Base-by-base conservation (phyloP, 352 stramenopile genomes). In the Pythium apleroticum region DNA sequence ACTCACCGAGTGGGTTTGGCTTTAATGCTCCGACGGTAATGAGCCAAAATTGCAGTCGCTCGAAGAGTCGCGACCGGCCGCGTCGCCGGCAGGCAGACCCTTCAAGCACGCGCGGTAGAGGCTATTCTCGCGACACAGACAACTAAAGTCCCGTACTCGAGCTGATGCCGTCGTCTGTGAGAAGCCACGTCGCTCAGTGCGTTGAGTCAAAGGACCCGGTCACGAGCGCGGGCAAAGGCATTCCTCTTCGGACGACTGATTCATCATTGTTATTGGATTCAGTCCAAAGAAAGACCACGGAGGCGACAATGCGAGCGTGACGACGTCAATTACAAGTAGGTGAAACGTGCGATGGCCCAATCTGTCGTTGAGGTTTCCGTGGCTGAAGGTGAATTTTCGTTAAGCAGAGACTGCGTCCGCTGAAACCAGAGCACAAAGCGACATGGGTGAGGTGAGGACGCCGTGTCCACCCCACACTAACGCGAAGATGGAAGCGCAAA, bases 41-140 rank as follows among this genome's bases (percentile, higher is more conserved):
- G 43, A 20, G 43, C 28, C n/a, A 20, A 50, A 50, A 14, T 30
- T n/a, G n/a, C n/a, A n/a, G n/a, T n/a, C n/a, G n/a, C n/a, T 8
- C 20, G 43, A 55, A 55, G 49, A 55, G 49, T 55, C 49, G 49
- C 49, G 49, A 55, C 25, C 49, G 25, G 49, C 24, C 43, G 43
- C 19, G 43, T 50, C 43, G 28, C 43, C 28, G 19, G 20, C 43
- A 24, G 43, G 43, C n/a, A 28, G 43, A 50, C 43, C 43, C 8
- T 50, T 50, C 43, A 50, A 50, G n/a, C 43, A 19, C 43, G 28
- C 20, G 17, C 20, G 3, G 8, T 28, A 6, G 43, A 28, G 43
- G 43, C 20, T 50, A 50, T 50, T 50, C 43, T 50, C n/a, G n/a
- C 43, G 43, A 50, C 20, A 9, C 10, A 25, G 20, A 28, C 19